These are phyloP conservation scores for Ophiostoma quercus DNA, from an alignment of 2,329 filamentous ascomycete genomes.

Conservation along the genomic window DNA sequence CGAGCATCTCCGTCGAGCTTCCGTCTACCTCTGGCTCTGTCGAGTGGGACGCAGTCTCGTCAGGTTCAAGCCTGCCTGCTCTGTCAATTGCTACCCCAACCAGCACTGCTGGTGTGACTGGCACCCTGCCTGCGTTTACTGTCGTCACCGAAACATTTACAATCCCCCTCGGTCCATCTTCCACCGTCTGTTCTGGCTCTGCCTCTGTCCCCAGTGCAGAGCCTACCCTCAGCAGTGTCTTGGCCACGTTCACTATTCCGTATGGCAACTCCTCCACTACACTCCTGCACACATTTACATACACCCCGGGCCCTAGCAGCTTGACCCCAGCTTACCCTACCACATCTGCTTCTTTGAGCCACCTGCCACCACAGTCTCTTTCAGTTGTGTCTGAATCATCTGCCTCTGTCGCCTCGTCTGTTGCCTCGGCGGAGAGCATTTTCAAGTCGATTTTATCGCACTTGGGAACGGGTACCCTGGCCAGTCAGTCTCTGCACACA, in stretches of 20 bases:
- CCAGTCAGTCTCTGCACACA: neutral
- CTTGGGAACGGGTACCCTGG: neutral
- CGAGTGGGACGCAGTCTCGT: neutral
- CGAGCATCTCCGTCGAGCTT: neutral
- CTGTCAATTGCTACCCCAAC: neutral
- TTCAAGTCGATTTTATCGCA: neutral
- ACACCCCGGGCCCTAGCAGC: slow-evolving; percentile 12
- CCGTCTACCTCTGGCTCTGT: neutral
- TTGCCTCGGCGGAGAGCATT: neutral
- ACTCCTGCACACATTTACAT: slow-evolving; percentile 23
- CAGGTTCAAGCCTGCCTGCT: neutral
- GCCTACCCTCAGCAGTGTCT: slow-evolving; percentile 15
- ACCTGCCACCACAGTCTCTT: neutral
- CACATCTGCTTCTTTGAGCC: neutral
- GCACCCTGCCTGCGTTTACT: slow-evolving; percentile 15
- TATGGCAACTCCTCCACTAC: slow-evolving; percentile 14
- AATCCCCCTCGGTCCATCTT: slow-evolving; percentile 15
- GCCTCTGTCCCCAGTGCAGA: neutral
- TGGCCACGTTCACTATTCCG: slow-evolving; percentile 24
- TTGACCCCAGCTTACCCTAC: neutral
- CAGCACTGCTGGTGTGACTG: neutral
- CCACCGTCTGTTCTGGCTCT: slow-evolving; percentile 1
- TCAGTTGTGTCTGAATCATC: slow-evolving; percentile 1
- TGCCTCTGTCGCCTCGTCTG: neutral
- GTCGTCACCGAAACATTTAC: slow-evolving; percentile 26